Base-by-base conservation (phyloP, 1,139 yeast genomes). In the Yamadazyma friedrichii region DNA sequence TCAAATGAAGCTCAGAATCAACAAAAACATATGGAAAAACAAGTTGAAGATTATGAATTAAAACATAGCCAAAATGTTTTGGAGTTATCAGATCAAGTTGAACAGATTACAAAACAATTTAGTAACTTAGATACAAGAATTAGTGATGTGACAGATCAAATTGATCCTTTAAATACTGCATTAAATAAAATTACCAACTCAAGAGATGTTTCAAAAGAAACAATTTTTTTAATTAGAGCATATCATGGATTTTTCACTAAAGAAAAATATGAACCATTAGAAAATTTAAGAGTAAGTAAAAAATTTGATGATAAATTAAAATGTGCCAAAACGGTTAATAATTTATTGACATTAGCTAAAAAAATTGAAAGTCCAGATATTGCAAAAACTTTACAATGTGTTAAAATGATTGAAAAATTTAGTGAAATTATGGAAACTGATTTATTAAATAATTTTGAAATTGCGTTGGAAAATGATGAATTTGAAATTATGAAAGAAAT, bases 341-440 rank as follows among this genome's bases (percentile, higher is more conserved):
- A 84, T 50, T 65, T 91, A 39, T 70, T 88, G 15, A 67, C 76
- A 2, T 61, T 88, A 39, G 78, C 94, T 0, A 74, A 74, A 38
- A 85, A 87, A 52, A 67, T 84, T 35, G 76, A 74, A 39, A 68
- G 77, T 4, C 75, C 74, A 32, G 76, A 75, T 33, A 56, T 78
- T 27, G 70, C 78, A 11, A 72, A 69, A 42, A 80, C 85, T 1
- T 51, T 58, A 31, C 70, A 67, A 35, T 74, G 80, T 53, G 79
- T 82, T 33, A 62, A 68, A 22, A 54, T 70, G 3, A 83, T 91
- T 33, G 84, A 84, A 55, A 76, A 80, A 51, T 86, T 81, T 57
- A 84, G 95, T 10, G 91, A 87, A 53, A 64, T 65, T 27, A 80
- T 91, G 78, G 98, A 91, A 58, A 74, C 76, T 37, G 76, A 79